Evolutionary conservation across 1,139 yeast species (phyloP).

Genomic region (Casaregolazyma suthepensis): DNA sequence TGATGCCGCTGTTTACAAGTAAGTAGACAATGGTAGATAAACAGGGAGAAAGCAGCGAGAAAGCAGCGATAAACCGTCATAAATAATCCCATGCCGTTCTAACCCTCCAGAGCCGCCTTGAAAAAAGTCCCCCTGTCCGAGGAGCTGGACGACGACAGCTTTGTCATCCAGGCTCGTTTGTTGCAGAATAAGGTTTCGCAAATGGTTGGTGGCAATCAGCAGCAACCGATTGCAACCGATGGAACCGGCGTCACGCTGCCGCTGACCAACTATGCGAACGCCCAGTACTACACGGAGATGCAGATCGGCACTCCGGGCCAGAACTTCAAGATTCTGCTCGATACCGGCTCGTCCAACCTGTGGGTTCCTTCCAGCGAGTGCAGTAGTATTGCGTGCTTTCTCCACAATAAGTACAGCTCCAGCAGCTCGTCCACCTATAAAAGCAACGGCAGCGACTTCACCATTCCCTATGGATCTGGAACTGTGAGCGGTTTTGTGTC

Average conservation of each 20-base stretch:
- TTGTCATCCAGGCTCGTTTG: slow-evolving; percentile 5
- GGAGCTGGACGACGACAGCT: slow-evolving; percentile 44
- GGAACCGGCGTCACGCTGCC: slow-evolving; percentile 60
- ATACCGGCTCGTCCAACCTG: slow-evolving; percentile 92
- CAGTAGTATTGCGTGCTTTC: slow-evolving; percentile 87
- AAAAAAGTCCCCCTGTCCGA: slow-evolving; percentile 59
- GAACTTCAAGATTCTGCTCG: slow-evolving; percentile 66
- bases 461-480: slow-evolving; percentile 89
- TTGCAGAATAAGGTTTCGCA: slow-evolving; percentile 3
- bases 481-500: slow-evolving; percentile 87
- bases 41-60: no score
- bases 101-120: slow-evolving; percentile 35
- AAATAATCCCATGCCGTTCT: background rate
- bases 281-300: slow-evolving; percentile 90
- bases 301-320: slow-evolving; percentile 90
- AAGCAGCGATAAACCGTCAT: background rate
- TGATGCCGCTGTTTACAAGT: slow-evolving; percentile 25
- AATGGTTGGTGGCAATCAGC: slow-evolving; percentile 39
- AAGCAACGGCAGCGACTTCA: slow-evolving; percentile 77
- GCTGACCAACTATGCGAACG: slow-evolving; percentile 84
- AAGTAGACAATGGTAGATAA: background rate
- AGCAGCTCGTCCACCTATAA: slow-evolving; percentile 70
- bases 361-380: slow-evolving; percentile 94
- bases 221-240: slow-evolving; percentile 32
- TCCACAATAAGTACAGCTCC: slow-evolving; percentile 87